phyloP scores from a whole-genome alignment of 202 grass and related monocot genomes.

The Musa balbisiana region DNA sequence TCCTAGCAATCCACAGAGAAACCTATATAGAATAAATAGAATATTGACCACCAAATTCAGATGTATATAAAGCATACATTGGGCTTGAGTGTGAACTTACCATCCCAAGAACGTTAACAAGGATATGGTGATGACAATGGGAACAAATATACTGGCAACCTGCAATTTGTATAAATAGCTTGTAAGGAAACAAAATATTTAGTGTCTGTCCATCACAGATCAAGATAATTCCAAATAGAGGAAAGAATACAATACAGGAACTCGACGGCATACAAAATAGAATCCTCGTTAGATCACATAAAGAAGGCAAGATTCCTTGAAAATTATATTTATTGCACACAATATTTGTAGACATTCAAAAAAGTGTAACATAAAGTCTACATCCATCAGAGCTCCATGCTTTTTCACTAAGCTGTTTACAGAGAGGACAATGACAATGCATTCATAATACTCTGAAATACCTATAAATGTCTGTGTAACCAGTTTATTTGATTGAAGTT shows the following conservation, averaged over 20 bases:
- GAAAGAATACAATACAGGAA: too few relatives aligned
- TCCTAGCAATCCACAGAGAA: slow-evolving; percentile 74
- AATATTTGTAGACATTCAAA: background rate
- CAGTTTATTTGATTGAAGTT: too few relatives aligned
- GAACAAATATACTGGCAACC: slow-evolving; percentile 99
- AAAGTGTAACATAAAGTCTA: background rate
- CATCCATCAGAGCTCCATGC: background rate
- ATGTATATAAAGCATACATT: background rate
- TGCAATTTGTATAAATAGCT: slow-evolving; percentile 31
- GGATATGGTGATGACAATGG: slow-evolving; percentile 89
- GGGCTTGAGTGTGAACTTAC: slow-evolving; percentile 36
- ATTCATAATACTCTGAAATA: background rate
- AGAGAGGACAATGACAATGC: background rate
- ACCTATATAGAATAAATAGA: slow-evolving; percentile 39
- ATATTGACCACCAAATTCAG: slow-evolving; percentile 4
- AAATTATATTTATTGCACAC: background rate
- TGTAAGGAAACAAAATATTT: slow-evolving; percentile 8
- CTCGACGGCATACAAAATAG: too few relatives aligned
- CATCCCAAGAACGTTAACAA: slow-evolving; percentile 70
- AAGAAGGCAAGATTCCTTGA: too few relatives aligned
- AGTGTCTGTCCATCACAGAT: too few relatives aligned
- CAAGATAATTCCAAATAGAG: background rate
- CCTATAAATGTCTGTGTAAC: background rate
- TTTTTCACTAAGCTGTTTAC: too few relatives aligned
- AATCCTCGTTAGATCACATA: too few relatives aligned